Evolutionary conservation across 176 grass and related monocot species (phyloP).

Genomic region (Guadua angustifolia): DNA sequence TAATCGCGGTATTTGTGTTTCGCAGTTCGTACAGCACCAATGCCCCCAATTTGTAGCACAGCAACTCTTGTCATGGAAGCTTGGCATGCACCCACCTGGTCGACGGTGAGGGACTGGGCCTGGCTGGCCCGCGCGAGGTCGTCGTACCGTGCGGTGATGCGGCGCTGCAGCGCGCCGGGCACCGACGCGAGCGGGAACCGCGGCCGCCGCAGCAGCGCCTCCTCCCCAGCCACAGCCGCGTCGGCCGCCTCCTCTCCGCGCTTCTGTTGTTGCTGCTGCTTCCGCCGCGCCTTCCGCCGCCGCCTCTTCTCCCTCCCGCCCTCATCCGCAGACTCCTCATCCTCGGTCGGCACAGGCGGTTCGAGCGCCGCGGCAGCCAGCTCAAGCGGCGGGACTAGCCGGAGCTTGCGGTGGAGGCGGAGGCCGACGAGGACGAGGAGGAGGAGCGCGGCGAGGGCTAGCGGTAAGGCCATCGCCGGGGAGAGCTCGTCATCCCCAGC

Average conservation of each 20-base stretch:
- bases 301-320: constrained; percentile 29
- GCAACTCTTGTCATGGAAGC: neutral
- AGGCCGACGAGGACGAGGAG: constrained; percentile 2
- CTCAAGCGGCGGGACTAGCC: neutral
- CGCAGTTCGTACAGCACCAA: neutral
- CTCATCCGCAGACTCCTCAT: neutral
- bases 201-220: constrained; percentile 37
- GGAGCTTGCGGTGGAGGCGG: neutral
- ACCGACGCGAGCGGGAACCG: constrained; percentile 73
- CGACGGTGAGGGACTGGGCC: constrained; percentile 57
- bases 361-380: constrained; percentile 3
- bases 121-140: constrained; percentile 76
- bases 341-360: neutral
- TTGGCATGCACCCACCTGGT: constrained; percentile 55
- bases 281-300: constrained; percentile 56
- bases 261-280: constrained; percentile 34
- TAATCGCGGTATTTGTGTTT: neutral
- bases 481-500: constrained; percentile 62
- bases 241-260: neutral
- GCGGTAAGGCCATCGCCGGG: constrained; percentile 48
- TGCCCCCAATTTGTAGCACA: neutral
- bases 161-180: constrained; percentile 67
- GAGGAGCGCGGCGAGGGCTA: constrained; percentile 30
- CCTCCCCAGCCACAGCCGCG: constrained; percentile 13
- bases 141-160: constrained; percentile 81